A percentile compares a stretch with the other conserved stretches of the same genome.
phyloP scores from a whole-genome alignment of 257 asterid genomes.

The Nicotiana attenuata region DNA sequence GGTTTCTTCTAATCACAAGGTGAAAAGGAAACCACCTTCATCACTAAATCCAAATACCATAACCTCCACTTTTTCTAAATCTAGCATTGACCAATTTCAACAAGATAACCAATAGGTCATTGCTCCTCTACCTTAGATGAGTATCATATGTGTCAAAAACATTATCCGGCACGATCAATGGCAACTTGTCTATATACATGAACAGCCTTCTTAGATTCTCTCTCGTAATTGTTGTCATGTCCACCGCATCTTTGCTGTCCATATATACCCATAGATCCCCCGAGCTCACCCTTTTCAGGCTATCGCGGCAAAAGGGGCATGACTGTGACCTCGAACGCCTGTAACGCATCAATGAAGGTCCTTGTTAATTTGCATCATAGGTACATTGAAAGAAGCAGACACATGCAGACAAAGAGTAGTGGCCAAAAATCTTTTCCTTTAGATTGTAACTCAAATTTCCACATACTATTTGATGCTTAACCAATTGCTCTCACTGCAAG shows the following conservation, averaged over 20 bases:
- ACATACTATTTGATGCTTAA: not conserved
- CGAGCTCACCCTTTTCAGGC: constrained; percentile 80
- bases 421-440: not conserved
- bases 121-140: constrained; percentile 52
- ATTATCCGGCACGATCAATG: constrained; percentile 66
- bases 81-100: not conserved
- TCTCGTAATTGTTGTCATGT: constrained; percentile 59
- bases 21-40: not conserved
- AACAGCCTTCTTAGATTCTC: constrained; percentile 90
- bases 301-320: constrained; percentile 94
- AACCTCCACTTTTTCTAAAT: not conserved
- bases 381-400: not conserved
- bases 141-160: constrained; percentile 67
- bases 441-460: not conserved
- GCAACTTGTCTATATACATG: constrained; percentile 80
- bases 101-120: not conserved
- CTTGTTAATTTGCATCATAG: not conserved
- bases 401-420: not conserved
- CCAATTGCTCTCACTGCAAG: not conserved
- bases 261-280: constrained; percentile 84
- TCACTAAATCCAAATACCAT: not conserved
- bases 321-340: constrained; percentile 91
- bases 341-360: constrained; percentile 15
- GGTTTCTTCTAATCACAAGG: not conserved
- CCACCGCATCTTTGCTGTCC: constrained; percentile 62